A percentile compares a stretch with the other conserved stretches of the same genome.
Evolutionary conservation across 139 green algal genomes (phyloP).

Genomic region (Chlorella sp.): DNA sequence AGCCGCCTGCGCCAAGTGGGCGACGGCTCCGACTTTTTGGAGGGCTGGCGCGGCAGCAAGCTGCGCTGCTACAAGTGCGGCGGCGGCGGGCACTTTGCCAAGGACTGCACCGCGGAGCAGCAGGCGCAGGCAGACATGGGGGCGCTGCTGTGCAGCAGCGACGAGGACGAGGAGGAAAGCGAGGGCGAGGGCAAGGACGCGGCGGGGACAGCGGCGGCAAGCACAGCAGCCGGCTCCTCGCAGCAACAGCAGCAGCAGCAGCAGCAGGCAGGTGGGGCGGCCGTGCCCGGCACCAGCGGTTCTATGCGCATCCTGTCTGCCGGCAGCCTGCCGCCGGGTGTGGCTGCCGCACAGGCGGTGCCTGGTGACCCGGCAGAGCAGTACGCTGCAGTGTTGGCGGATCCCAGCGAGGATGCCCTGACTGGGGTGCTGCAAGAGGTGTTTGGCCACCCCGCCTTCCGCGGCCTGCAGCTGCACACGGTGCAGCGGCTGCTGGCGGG

Average conservation of each 20-base stretch:
- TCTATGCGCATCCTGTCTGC: background rate
- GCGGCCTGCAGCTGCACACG: slow-evolving; percentile 80
- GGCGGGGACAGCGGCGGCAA: background rate
- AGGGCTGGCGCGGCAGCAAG: slow-evolving; percentile 49
- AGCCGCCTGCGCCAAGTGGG: slow-evolving; percentile 51
- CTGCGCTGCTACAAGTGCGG: slow-evolving; percentile 65
- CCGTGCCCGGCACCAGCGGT: background rate
- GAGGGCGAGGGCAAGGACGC: background rate
- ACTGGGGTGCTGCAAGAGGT: slow-evolving; percentile 50
- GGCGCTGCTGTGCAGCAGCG: slow-evolving; percentile 24
- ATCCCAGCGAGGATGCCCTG: slow-evolving; percentile 57
- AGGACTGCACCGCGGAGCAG: slow-evolving; percentile 41
- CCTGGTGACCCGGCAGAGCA: slow-evolving; percentile 33
- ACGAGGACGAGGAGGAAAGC: slow-evolving; percentile 5
- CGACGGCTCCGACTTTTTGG: slow-evolving; percentile 58
- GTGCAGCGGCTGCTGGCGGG: slow-evolving; percentile 76
- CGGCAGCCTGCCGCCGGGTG: background rate
- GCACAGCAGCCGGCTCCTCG: background rate
- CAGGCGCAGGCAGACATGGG: slow-evolving; percentile 22
- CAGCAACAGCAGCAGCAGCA: slow-evolving; percentile 32
- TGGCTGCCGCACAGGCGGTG: background rate
- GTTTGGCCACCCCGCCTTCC: slow-evolving; percentile 74
- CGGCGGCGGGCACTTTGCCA: slow-evolving; percentile 56
- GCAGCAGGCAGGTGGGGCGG: slow-evolving; percentile 6
- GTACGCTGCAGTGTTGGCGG: slow-evolving; percentile 43